Base-by-base conservation (phyloP, 139 green algal genomes). In the Chlorella sp. region DNA sequence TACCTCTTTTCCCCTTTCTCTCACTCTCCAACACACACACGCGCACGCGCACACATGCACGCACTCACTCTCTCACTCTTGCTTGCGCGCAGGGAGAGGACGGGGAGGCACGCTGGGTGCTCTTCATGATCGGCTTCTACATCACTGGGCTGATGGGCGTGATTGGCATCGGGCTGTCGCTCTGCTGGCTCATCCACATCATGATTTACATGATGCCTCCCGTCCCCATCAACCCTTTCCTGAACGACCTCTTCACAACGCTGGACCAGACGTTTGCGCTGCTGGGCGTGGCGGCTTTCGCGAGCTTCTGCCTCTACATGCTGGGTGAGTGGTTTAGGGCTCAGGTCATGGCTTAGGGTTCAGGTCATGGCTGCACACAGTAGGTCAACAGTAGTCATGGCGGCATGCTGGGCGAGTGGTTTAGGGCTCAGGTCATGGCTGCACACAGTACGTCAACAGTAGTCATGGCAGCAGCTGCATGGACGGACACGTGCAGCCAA, bases 261-360 rank as follows among this genome's bases (percentile, higher is more conserved):
- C 81, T 97, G 73, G 92, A 98, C 80, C 67, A 73, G 51, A 91
- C 88, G 22, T 98, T 96, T 67, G 82, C 87, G 20, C 77, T 98
- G 22, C 93, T 98, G 77, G 94, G 95, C n/a, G 93, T 88, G 0
- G 69, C 80, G 0, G 85, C 90, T 20, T 98, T 98, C 76, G 87
- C 83, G 6, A 30, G 94, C 36, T 98, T 97, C 85, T 97, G 89
- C 77, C 95, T 98, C 71, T 98, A 98, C 80, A 80, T 97, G 31
- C 87, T 97, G 36, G 73, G 86, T 91, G 71, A 70, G 82, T 49
- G 62, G 26, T 17, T 55, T 10, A 55, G 42, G 42, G 42, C 42
- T 55, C 10, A 10, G 42, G 42, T 55, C 42, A 55, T 55, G 42
- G 10, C 42, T 55, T 55, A 10, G 10, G 42, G 10, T 55, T 10